Evolutionary conservation across 371 early-diverging fungal genomes (phyloP).

Genomic region (Haplosporangium sp.): DNA sequence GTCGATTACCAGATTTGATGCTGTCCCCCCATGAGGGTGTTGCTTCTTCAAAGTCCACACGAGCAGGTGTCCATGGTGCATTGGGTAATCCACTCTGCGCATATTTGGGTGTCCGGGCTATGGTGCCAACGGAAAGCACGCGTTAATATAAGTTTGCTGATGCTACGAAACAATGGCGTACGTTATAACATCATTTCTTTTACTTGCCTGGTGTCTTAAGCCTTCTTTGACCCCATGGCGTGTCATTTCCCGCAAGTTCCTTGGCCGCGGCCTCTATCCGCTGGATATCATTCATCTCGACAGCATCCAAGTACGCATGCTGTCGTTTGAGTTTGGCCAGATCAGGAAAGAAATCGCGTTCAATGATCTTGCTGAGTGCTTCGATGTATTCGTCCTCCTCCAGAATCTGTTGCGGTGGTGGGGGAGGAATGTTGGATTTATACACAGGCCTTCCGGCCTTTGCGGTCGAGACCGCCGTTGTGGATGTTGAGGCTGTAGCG

Average conservation of each 20-base stretch:
- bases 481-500: background rate
- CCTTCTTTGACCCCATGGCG: slow-evolving; percentile 36
- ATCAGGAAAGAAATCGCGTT: slow-evolving; percentile 89
- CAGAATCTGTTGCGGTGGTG: slow-evolving; percentile 56
- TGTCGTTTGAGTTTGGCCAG: slow-evolving; percentile 68
- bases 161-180: background rate
- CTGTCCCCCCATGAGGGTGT: slow-evolving; percentile 41
- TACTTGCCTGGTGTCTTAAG: slow-evolving; percentile 48
- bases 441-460: slow-evolving; percentile 16
- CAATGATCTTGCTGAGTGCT: slow-evolving; percentile 80
- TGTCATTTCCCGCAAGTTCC: slow-evolving; percentile 50
- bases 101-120: slow-evolving; percentile 33
- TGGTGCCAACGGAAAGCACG: background rate
- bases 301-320: slow-evolving; percentile 55
- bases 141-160: background rate
- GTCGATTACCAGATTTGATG: background rate
- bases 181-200: too few species aligned
- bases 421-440: slow-evolving; percentile 36
- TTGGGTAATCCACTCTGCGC: slow-evolving; percentile 24
- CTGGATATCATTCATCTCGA: slow-evolving; percentile 45
- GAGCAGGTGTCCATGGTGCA: slow-evolving; percentile 51
- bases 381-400: slow-evolving; percentile 86
- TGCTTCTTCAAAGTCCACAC: slow-evolving; percentile 29
- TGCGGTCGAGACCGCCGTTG: slow-evolving; percentile 6
- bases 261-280: slow-evolving; percentile 52